A percentile compares a stretch with the other conserved stretches of the same genome.
Conservation (phyloP, 2,329 filamentous ascomycete species). For the Aspergillus novofumigatus region DNA sequence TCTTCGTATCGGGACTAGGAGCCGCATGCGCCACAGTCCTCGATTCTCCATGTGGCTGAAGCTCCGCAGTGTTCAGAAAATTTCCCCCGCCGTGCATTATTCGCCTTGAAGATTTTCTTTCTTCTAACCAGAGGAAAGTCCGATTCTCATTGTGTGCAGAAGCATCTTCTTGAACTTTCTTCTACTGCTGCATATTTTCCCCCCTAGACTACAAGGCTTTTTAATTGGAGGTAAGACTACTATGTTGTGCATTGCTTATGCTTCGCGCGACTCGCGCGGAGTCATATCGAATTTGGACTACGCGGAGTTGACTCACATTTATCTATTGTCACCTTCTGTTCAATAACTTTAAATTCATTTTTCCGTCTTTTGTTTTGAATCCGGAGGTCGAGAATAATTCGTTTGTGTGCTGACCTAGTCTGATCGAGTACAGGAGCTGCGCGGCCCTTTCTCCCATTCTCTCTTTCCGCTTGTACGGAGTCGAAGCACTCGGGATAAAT, state of each 20-base stretch:
- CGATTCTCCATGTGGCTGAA: conserved; percentile 5
- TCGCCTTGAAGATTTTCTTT: conserved; percentile 2
- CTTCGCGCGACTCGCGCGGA: not conserved
- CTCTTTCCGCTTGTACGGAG: not conserved
- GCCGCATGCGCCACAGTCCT: not conserved
- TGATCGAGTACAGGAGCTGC: not conserved
- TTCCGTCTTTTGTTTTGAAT: not conserved
- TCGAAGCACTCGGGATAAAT: not conserved
- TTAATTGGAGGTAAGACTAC: not conserved
- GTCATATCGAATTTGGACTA: not conserved
- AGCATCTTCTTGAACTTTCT: not conserved
- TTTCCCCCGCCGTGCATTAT: conserved; percentile 12
- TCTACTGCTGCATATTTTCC: not conserved
- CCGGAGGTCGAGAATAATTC: not conserved
- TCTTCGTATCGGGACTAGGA: not conserved
- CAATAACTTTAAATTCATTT: not conserved
- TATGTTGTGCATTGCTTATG: not conserved
- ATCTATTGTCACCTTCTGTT: not conserved
- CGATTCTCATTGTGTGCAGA: not conserved
- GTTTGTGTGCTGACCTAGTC: not conserved
- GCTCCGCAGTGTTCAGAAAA: conserved; percentile 10
- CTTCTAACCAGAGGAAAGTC: conserved; percentile 2
- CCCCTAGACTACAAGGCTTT: not conserved
- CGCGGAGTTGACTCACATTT: not conserved
- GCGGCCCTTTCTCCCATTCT: not conserved